phyloP scores from a whole-genome alignment of 345 rosid genomes.

The Boechera retrofracta region DNA sequence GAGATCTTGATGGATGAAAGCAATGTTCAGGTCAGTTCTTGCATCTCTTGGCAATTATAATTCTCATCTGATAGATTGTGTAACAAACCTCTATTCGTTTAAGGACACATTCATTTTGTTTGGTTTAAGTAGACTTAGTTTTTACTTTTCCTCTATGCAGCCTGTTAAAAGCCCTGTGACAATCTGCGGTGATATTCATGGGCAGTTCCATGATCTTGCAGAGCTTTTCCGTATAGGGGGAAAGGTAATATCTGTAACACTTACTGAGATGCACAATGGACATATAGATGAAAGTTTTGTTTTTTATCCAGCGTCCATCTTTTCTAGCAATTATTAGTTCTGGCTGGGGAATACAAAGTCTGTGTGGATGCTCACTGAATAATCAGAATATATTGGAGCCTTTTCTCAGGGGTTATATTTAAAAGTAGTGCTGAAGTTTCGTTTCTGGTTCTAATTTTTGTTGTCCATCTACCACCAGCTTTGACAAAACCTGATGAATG shows the following conservation, averaged over 20 bases:
- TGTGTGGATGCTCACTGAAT: slow-evolving; percentile 1
- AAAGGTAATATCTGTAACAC: slow-evolving; percentile 58
- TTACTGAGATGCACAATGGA: slow-evolving; percentile 7
- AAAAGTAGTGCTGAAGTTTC: neutral
- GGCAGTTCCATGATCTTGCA: slow-evolving; percentile 99
- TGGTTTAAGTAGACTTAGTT: slow-evolving; percentile 17
- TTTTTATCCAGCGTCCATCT: slow-evolving; percentile 1
- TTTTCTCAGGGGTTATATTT: slow-evolving; percentile 15
- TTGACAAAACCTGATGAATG: slow-evolving; percentile 24
- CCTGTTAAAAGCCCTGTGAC: slow-evolving; percentile 99
- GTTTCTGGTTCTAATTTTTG: slow-evolving; percentile 10
- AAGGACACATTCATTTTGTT: slow-evolving; percentile 12
- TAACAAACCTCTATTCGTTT: slow-evolving; percentile 2
- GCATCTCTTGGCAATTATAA: slow-evolving; percentile 3
- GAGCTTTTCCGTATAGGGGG: slow-evolving; percentile 99
- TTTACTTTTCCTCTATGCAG: slow-evolving; percentile 48
- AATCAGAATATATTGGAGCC: slow-evolving; percentile 1
- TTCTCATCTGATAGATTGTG: slow-evolving; percentile 12
- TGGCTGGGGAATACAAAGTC: slow-evolving; percentile 9
- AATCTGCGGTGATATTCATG: slow-evolving; percentile 98
- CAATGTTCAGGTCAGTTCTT: slow-evolving; percentile 86
- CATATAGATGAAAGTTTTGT: slow-evolving; percentile 1
- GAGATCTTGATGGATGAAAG: slow-evolving; percentile 97
- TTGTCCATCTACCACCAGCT: slow-evolving; percentile 11
- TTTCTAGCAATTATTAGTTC: slow-evolving; percentile 14